Percentiles rank a stretch among this genome's conserved stretches.
Evolutionary conservation across 768 basidiomycete genomes (phyloP).

Genomic region (Mycena vitilis): DNA sequence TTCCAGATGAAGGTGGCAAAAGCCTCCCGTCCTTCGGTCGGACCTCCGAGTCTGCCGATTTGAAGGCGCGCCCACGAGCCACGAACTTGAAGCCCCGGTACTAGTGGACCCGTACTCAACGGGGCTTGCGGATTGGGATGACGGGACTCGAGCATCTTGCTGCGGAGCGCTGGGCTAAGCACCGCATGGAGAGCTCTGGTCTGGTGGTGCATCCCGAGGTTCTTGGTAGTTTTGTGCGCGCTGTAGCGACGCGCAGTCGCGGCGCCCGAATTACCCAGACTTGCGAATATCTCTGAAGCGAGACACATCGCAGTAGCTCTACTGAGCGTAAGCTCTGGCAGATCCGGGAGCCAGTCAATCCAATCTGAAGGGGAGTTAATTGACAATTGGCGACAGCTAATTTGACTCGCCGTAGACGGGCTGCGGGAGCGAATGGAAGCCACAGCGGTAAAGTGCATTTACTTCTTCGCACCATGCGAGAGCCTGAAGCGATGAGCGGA

Average conservation of each 20-base stretch:
- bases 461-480: conserved; percentile 28
- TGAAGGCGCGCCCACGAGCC: conserved; percentile 52
- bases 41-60: conserved; percentile 28
- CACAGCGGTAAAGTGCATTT: conserved; percentile 14
- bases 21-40: conserved; percentile 30
- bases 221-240: conserved; percentile 11
- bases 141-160: conserved; percentile 32
- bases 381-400: background rate
- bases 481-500: background rate
- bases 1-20: conserved; percentile 47
- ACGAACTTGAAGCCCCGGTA: conserved; percentile 43
- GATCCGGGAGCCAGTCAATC: background rate
- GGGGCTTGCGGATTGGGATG: conserved; percentile 44
- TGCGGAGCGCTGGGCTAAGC: conserved; percentile 6
- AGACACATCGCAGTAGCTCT: background rate
- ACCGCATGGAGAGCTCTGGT: conserved; percentile 21
- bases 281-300: conserved; percentile 18
- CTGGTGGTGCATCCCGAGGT: conserved; percentile 25
- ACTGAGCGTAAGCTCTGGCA: conserved; percentile 5
- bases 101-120: conserved; percentile 13
- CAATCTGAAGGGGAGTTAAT: background rate
- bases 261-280: conserved; percentile 13
- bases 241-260: conserved; percentile 14
- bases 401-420: conserved; percentile 13
- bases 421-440: background rate